Evolutionary conservation across 495 filamentous ascomycete genomes (phyloP), one percentile per base, ranked within the genome.

Genomic region (Penicillium desertorum): DNA sequence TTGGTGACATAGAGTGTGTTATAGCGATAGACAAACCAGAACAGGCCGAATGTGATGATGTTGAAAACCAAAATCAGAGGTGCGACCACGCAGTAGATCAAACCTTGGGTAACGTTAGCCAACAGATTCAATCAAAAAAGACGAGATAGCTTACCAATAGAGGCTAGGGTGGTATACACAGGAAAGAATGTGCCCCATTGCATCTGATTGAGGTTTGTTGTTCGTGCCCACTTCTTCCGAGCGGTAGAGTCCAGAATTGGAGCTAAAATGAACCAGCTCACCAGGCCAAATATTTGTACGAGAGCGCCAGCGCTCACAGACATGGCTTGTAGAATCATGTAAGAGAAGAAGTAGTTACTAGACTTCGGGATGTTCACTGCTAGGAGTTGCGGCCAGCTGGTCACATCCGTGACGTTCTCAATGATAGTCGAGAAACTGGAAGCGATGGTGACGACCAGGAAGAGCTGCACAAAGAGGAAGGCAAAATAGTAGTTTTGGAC

Each of bases 311-410:
- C 92, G 72, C 91, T 95, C 62, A 88, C 88, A 56, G 89, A 89
- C 63, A 98, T 80, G 16, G 92, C 90, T 67, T 97, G 95, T 19
- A 98, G 84, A 68, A 98, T 86, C 86, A 98, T 91, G 78, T 98
- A 98, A 5, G 90, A 91, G 77, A 97, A 98, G 77, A 98, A 98
- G 73, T 96, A 98, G 67, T 97, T 96, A 59, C 90, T 87, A 2
- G 92, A 90, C 71, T 86, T 88, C 39, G 94, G 94, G 37, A 98
- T 79, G 61, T 93, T 93, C 29, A 77, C 67, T 2, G 93, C 94
- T 52, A 98, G 71, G n/a, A 90, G 76, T 23, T 84, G 67, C 0
- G 91, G 85, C 70, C 82, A 77, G 60, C 79, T 78, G 16, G 71
- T 71, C 43, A 90, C 82, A 56, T 91, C 73, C 12, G 83, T 75